These are phyloP conservation scores for Blepharisma undulans DNA, from an alignment of 169 alveolate species.

Conservation along the genomic window DNA sequence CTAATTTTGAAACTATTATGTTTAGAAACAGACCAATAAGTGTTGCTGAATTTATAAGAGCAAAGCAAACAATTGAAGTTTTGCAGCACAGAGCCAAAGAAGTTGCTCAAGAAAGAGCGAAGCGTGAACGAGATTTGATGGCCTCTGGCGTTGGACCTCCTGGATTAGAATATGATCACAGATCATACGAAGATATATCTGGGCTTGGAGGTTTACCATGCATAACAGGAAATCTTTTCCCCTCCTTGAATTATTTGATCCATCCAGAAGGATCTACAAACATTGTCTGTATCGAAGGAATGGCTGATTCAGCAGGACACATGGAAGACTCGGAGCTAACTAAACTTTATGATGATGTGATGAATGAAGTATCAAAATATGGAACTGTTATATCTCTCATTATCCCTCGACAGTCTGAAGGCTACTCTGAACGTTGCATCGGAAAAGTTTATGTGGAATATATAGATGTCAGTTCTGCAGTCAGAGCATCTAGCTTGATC, in stretches of 20 bases:
- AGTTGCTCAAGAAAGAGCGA: slow-evolving; percentile 35
- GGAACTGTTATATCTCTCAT: slow-evolving; percentile 36
- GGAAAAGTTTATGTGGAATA: slow-evolving; percentile 42
- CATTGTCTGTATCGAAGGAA: not conserved
- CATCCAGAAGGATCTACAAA: slow-evolving; percentile 37
- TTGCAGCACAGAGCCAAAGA: slow-evolving; percentile 35
- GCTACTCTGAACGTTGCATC: slow-evolving; percentile 36
- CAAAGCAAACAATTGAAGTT: slow-evolving; percentile 32
- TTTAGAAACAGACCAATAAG: slow-evolving; percentile 28
- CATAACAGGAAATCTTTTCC: slow-evolving; percentile 38
- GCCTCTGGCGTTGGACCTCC: slow-evolving; percentile 40
- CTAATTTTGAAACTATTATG: slow-evolving; percentile 41
- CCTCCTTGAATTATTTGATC: slow-evolving; percentile 9
- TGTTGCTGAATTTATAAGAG: slow-evolving; percentile 35
- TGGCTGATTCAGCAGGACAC: not conserved
- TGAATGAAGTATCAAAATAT: slow-evolving; percentile 12
- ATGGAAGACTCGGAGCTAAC: slow-evolving; percentile 9
- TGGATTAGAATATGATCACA: slow-evolving; percentile 36
- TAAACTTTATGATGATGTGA: slow-evolving; percentile 2
- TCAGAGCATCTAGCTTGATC: slow-evolving; percentile 7
- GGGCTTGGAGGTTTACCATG: slow-evolving; percentile 28
- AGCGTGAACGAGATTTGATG: not conserved
- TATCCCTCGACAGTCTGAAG: slow-evolving; percentile 35
- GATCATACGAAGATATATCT: slow-evolving; percentile 16
- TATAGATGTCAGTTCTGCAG: slow-evolving; percentile 28